Percentiles rank a stretch among this genome's conserved stretches.
phyloP scores from a whole-genome alignment of 345 rosid species.

The Citrus australasica region DNA sequence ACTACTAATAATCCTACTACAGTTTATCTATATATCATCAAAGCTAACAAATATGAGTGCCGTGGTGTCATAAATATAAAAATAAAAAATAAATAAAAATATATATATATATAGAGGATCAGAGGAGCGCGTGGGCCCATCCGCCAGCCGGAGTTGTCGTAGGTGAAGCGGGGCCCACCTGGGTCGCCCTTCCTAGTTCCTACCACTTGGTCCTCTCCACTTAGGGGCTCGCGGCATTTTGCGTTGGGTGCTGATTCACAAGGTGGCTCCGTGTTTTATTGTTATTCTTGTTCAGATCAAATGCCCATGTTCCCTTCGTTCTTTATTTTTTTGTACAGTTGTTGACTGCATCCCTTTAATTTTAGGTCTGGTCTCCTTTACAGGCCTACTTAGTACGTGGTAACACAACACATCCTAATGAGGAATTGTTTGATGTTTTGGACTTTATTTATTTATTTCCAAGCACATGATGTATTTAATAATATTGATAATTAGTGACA shows the following conservation, averaged over 20 bases:
- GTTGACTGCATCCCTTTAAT: background rate
- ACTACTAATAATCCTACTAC: no score
- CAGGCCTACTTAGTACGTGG: no score
- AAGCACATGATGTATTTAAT: no score
- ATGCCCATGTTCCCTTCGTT: background rate
- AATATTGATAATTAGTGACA: no score
- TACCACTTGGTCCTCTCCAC: constrained; percentile 7
- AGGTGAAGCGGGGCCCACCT: constrained; percentile 17
- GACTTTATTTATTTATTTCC: no score
- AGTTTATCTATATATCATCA: no score
- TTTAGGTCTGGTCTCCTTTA: background rate
- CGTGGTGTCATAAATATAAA: no score
- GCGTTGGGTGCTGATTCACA: constrained; percentile 2
- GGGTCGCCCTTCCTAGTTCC: background rate
- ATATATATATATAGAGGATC: no score
- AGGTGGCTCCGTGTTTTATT: constrained; percentile 10
- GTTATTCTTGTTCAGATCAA: background rate
- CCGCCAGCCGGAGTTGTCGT: constrained; percentile 6
- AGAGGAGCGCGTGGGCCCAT: background rate
- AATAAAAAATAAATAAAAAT: no score
- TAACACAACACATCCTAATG: background rate
- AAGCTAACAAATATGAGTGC: no score
- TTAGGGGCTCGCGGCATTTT: background rate
- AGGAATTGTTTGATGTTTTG: no score
- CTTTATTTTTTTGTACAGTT: no score